Evolutionary conservation across 192 early-diverging fungal genomes (phyloP).

Genomic region (Umbelopsis sp.): DNA sequence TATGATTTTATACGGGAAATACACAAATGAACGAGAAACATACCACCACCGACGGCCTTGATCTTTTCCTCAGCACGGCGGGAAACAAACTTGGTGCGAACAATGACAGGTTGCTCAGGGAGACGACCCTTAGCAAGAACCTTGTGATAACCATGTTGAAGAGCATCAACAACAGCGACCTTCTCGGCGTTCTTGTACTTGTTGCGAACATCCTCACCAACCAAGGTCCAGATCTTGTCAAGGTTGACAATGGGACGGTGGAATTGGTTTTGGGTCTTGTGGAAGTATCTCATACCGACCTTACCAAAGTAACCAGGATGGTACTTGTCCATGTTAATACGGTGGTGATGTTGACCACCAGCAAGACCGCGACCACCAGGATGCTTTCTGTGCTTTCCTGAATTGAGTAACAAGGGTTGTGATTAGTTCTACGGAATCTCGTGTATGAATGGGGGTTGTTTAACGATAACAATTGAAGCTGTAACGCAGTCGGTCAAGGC

Average conservation of each 20-base stretch:
- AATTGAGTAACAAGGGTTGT: not conserved
- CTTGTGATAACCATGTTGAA: conserved; percentile 87
- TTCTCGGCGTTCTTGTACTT: conserved; percentile 84
- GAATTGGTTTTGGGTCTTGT: conserved; percentile 88
- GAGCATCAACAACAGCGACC: conserved; percentile 91
- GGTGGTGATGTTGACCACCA: conserved; percentile 99
- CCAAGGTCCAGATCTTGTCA: conserved; percentile 91
- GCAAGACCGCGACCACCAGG: conserved; percentile 99
- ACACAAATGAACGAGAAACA: not conserved
- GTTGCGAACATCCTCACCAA: conserved; percentile 80
- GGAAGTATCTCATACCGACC: conserved; percentile 99
- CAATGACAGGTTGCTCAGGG: conserved; percentile 87
- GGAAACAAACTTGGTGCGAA: conserved; percentile 92
- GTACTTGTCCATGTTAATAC: conserved; percentile 99
- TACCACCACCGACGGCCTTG: conserved; percentile 87
- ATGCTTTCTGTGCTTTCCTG: conserved; percentile 98
- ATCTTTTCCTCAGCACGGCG: conserved; percentile 97
- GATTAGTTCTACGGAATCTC: too few species aligned
- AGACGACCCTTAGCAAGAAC: conserved; percentile 93
- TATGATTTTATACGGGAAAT: not conserved
- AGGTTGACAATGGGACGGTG: conserved; percentile 89
- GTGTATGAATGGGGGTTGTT: not conserved
- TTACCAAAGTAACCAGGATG: conserved; percentile 99
- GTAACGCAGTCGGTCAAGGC: not conserved
- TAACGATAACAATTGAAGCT: not conserved